Percentiles rank a stretch among this genome's conserved stretches.
Evolutionary conservation across 768 basidiomycete genomes (phyloP).

Genomic region (Lactarius trivialis): DNA sequence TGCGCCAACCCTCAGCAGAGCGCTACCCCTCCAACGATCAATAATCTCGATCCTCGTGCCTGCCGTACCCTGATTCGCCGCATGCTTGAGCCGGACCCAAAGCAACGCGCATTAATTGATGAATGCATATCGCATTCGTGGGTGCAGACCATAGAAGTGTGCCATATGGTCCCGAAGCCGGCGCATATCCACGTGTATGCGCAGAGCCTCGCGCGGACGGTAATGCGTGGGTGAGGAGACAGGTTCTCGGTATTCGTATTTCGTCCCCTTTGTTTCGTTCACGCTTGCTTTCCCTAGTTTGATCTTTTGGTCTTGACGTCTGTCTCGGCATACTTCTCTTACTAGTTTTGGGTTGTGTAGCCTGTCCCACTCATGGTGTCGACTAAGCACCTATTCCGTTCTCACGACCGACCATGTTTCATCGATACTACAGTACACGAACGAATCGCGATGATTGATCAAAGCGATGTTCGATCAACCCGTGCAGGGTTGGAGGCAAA

Average conservation of each 20-base stretch:
- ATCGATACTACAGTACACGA: background rate
- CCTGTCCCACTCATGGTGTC: background rate
- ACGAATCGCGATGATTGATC: background rate
- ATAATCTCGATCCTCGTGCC: constrained; percentile 80
- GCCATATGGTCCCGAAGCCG: constrained; percentile 56
- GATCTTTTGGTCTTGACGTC: background rate
- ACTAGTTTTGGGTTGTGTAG: constrained; percentile 1
- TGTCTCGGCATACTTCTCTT: constrained; percentile 5
- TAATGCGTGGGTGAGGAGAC: constrained; percentile 13
- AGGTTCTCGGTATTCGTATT: background rate
- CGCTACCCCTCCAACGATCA: constrained; percentile 59
- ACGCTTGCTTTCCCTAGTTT: background rate
- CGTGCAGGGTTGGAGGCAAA: background rate
- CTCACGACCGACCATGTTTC: background rate
- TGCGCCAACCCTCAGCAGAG: constrained; percentile 43
- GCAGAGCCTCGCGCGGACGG: constrained; percentile 11
- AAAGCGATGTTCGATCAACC: background rate
- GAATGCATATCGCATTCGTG: constrained; percentile 73
- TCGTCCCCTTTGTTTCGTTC: background rate
- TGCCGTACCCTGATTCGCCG: constrained; percentile 78
- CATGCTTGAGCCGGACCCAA: constrained; percentile 96
- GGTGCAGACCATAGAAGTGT: constrained; percentile 78
- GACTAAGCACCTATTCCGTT: background rate
- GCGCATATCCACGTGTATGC: constrained; percentile 59
- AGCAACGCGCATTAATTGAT: constrained; percentile 67